These are phyloP conservation scores for Solanum okadae DNA, from an alignment of 257 asterid species.

Conservation along the genomic window DNA sequence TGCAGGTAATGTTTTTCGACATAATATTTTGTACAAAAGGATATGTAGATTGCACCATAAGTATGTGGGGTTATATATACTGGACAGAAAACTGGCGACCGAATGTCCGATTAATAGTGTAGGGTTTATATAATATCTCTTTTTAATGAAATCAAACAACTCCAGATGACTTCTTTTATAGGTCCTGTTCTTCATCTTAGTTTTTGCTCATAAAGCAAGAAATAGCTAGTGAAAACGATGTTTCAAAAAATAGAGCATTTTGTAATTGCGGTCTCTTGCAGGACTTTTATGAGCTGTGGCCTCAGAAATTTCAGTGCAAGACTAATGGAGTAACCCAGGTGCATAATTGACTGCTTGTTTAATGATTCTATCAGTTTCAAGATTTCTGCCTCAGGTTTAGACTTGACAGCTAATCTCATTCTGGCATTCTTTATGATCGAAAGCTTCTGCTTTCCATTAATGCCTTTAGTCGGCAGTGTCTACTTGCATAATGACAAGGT, in stretches of 20 bases:
- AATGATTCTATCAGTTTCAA: background rate
- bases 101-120: background rate
- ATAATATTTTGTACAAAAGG: background rate
- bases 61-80: background rate
- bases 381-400: background rate
- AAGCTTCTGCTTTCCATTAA: background rate
- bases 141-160: background rate
- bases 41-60: background rate
- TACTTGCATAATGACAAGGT: background rate
- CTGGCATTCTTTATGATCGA: background rate
- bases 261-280: conserved; percentile 4
- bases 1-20: background rate
- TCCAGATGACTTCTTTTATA: background rate
- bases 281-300: conserved; percentile 44
- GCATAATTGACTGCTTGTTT: background rate
- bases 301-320: conserved; percentile 38
- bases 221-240: background rate
- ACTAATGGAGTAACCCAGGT: conserved; percentile 53
- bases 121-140: background rate
- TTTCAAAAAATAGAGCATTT: background rate
- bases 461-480: background rate
- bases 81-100: background rate
- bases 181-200: background rate
- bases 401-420: background rate
- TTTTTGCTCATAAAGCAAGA: background rate